Evolutionary conservation across 257 asterid genomes (phyloP), one percentile per base, ranked within the genome.

Genomic region (Prunella vulgaris): DNA sequence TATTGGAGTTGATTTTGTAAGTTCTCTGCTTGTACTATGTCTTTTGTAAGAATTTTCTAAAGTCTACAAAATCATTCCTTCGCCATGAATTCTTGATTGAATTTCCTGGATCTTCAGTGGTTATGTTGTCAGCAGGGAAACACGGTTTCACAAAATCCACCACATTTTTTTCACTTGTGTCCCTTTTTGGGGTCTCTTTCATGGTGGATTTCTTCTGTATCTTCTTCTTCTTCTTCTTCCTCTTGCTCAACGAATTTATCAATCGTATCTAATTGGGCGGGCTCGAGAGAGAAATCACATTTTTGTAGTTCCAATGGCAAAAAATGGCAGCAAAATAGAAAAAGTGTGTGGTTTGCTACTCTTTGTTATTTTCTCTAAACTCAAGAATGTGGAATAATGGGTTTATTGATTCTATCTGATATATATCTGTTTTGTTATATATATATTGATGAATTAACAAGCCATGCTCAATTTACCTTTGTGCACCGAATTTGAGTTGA

Each of bases 121-220:
- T 37, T 60, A 84, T 80, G 86, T 64, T 64, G 68, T 72, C 87
- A 57, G 54, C 70, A 12, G 84, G 74, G 68, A 84, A 78, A 48
- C 87, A 75, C 84, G 69, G 40, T 66, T 77, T 76, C 73, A 49
- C 81, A 28, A 88, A 82, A 76, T 74, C 86, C 74, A 75, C 84
- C 46, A 53, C 61, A 70, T 40, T 85, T 68, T 79, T 78, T 13
- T 74, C 66, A 57, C 81, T 85, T 6, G 52, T 79, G 38, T 74
- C 67, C 60, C 80, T 89, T 46, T 58, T 87, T 49, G 85, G 67
- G 32, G 74, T 84, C 35, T 88, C 83, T 37, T 60, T 84, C 1
- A 66, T 78, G 24, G 44, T 76, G n/a, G 82, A 87, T 82, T 78
- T 82, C 52, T 74, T 78, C 49, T 84, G 86, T n/a, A n/a, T n/a